Evolutionary conservation across 495 filamentous ascomycete genomes (phyloP).

Genomic region (Daldinia concentrica): DNA sequence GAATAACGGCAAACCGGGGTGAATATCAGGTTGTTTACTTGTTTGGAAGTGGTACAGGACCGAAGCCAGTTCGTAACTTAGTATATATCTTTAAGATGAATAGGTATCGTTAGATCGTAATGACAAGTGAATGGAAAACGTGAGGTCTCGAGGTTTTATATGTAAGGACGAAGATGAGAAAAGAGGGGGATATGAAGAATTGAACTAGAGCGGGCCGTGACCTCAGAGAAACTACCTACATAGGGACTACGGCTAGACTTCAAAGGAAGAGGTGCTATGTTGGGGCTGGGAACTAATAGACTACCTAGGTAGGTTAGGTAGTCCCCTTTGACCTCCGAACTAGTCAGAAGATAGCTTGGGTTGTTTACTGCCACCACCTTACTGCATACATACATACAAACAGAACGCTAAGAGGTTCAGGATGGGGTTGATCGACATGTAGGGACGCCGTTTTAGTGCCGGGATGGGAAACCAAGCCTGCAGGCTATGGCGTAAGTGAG

Average conservation of each 20-base stretch:
- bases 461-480: conserved; percentile 45
- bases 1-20: conserved; percentile 28
- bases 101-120: conserved; percentile 1
- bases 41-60: background rate
- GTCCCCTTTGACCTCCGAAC: too few relatives aligned
- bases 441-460: conserved; percentile 46
- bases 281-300: conserved; percentile 35
- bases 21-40: background rate
- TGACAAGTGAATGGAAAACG: background rate
- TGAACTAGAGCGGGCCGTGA: conserved; percentile 20
- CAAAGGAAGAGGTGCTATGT: conserved; percentile 30
- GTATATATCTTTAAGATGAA: background rate
- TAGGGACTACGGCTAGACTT: conserved; percentile 13
- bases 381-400: conserved; percentile 33
- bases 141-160: conserved; percentile 36
- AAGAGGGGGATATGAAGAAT: conserved; percentile 44
- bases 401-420: conserved; percentile 27
- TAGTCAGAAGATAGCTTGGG: background rate
- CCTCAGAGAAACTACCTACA: conserved; percentile 14
- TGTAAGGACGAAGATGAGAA: conserved; percentile 22
- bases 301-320: conserved; percentile 26
- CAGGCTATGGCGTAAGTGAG: conserved; percentile 48
- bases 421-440: conserved; percentile 49
- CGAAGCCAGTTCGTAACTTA: conserved; percentile 16
- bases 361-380: conserved; percentile 9